phyloP scores from a whole-genome alignment of 768 basidiomycete species.

The Mycena haematopus region DNA sequence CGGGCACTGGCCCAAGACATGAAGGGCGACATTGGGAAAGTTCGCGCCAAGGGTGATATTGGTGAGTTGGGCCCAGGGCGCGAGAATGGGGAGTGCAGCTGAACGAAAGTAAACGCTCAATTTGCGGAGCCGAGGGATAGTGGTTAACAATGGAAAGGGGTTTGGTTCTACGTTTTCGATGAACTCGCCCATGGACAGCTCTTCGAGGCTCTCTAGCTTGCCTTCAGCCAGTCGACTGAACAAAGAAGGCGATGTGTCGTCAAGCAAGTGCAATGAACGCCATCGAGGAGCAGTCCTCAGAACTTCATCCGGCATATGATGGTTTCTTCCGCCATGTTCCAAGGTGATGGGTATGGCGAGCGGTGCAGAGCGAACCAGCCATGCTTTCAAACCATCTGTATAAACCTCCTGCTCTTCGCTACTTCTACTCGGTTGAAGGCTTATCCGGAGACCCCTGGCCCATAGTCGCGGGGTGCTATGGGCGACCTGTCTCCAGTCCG shows the following conservation, averaged over 20 bases:
- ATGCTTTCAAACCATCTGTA: neutral
- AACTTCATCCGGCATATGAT: neutral
- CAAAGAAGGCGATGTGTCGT: neutral
- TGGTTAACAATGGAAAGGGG: neutral
- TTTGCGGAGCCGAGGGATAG: neutral
- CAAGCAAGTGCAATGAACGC: neutral
- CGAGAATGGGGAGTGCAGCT: neutral
- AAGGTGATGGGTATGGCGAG: neutral
- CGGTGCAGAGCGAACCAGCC: neutral
- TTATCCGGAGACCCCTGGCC: neutral
- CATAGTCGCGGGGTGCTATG: conserved; percentile 5
- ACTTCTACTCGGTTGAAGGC: neutral
- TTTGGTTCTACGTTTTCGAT: no score
- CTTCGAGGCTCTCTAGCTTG: neutral
- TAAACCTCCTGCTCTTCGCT: neutral
- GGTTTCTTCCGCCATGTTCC: neutral
- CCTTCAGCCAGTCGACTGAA: neutral
- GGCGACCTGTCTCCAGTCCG: conserved; percentile 1
- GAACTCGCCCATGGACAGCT: neutral
- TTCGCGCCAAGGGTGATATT: neutral
- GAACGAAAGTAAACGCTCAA: neutral
- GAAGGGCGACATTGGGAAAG: neutral
- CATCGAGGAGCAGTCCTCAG: neutral
- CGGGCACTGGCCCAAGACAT: neutral
- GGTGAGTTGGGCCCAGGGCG: neutral